Evolutionary conservation across 2,329 filamentous ascomycete species (phyloP), one percentile per base, ranked within the genome.

Genomic region (Ilyonectria robusta): DNA sequence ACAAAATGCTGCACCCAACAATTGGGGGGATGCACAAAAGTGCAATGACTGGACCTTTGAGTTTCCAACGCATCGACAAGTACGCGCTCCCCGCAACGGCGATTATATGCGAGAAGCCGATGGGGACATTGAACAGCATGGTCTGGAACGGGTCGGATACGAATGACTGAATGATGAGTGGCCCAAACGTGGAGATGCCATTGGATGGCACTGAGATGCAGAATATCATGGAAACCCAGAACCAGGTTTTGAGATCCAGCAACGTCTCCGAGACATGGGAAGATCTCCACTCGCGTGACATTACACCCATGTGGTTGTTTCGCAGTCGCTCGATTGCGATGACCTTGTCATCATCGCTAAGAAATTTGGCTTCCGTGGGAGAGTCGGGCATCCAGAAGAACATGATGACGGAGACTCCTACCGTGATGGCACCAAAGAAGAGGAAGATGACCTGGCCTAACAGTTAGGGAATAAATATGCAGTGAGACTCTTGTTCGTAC

Each of bases 51-150:
- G 87, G 86, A 0, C 86, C 85, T 72, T 91, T 91, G 72, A 84
- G 83, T 72, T 88, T 89, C 72, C 84, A 81, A 29, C 79, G 79
- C 31, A 88, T 89, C 0, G 88, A 87, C 1, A 88, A 75, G 71
- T 83, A 88, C 1, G 88, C 88, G 15, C 87, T 87, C 5, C 84
- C 85, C 48, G 89, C 82, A 0, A 88, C 91, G 0, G 86, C 84
- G 19, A 90, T 79, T 23, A 91, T 83, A 70, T 91, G 89, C 0
- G 89, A 87, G 0, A 85, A 81, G 1, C 89, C 88, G 55, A 90
- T 87, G 0, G 87, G 88, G 51, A 90, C 88, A 67, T 90, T 89
- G 79, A 90, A 88, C 0, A 90, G 77, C 55, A 90, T 89, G 0
- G 88, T 88, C 17, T 84, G 79, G 59, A 89, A 88, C 6, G 84